These are phyloP conservation scores for Endogone sp. DNA, from an alignment of 192 early-diverging fungal genomes.

Conservation along the genomic window DNA sequence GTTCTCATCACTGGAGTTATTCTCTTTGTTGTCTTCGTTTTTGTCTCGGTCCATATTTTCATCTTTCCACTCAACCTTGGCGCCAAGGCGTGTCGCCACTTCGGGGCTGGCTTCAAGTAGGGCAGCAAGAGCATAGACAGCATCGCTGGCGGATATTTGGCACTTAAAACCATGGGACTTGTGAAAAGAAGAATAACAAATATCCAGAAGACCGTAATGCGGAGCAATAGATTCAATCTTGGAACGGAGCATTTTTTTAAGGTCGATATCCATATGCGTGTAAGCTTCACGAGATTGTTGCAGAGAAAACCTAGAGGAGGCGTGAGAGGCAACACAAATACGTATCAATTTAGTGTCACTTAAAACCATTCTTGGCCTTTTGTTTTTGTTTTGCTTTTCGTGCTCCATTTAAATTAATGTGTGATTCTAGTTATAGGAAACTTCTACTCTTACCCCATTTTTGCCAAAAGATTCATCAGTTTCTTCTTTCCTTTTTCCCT, in stretches of 20 bases:
- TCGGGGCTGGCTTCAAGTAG: constrained; percentile 54
- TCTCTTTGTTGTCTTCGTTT: constrained; percentile 5
- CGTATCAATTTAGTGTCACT: neutral
- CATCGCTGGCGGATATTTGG: constrained; percentile 73
- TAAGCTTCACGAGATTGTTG: constrained; percentile 75
- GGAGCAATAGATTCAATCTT: constrained; percentile 69
- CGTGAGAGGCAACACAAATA: neutral
- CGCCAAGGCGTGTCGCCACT: constrained; percentile 30
- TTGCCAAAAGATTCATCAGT: constrained; percentile 79
- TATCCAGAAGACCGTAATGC: constrained; percentile 75
- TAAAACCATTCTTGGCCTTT: neutral
- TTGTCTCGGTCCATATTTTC: constrained; percentile 12
- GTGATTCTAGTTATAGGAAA: too few species aligned
- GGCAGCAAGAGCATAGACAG: constrained; percentile 74
- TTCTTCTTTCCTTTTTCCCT: constrained; percentile 74
- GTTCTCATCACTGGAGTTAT: neutral
- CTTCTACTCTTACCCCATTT: constrained; percentile 69
- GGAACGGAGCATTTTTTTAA: constrained; percentile 60
- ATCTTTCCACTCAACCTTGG: constrained; percentile 25
- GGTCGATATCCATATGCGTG: constrained; percentile 71
- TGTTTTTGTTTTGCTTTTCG: too few species aligned
- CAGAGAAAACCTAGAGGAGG: constrained; percentile 60
- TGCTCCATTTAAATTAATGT: too few species aligned
- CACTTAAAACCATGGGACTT: constrained; percentile 68
- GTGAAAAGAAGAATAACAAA: constrained; percentile 76